Percentiles rank a stretch among this genome's conserved stretches.
Evolutionary conservation across 2,329 filamentous ascomycete genomes (phyloP).

Genomic region (Alternaria hordeiaustralica): DNA sequence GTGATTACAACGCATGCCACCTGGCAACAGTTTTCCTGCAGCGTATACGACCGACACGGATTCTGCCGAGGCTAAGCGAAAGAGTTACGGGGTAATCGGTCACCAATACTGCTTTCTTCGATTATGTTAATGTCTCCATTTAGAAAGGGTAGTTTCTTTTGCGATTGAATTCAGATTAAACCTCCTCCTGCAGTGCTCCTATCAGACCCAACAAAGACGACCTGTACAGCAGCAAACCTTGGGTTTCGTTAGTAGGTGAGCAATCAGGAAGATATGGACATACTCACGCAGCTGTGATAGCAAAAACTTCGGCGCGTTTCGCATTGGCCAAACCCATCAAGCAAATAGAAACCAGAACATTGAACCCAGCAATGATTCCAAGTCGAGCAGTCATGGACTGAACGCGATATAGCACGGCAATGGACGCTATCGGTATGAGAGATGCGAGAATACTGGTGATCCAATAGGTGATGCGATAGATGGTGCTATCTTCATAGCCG

Average conservation of each 20-base stretch:
- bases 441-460: neutral
- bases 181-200: neutral
- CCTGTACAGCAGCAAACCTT: constrained; percentile 2
- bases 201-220: constrained; percentile 3
- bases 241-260: neutral
- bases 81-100: neutral
- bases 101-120: neutral
- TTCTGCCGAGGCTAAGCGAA: neutral
- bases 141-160: neutral
- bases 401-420: neutral
- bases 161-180: neutral
- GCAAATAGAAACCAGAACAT: neutral
- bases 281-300: constrained; percentile 5
- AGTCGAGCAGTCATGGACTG: neutral
- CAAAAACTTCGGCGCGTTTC: neutral
- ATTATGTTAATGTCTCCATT: neutral
- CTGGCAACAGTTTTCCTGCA: no score
- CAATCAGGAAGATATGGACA: rapidly evolving
- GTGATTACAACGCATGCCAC: neutral
- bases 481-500: neutral
- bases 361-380: neutral
- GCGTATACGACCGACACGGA: neutral
- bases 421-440: neutral
- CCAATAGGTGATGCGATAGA: neutral
- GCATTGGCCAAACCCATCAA: neutral